These are phyloP conservation scores for Entomortierella beljakovae DNA, from an alignment of 192 early-diverging fungal genomes.

Conservation along the genomic window DNA sequence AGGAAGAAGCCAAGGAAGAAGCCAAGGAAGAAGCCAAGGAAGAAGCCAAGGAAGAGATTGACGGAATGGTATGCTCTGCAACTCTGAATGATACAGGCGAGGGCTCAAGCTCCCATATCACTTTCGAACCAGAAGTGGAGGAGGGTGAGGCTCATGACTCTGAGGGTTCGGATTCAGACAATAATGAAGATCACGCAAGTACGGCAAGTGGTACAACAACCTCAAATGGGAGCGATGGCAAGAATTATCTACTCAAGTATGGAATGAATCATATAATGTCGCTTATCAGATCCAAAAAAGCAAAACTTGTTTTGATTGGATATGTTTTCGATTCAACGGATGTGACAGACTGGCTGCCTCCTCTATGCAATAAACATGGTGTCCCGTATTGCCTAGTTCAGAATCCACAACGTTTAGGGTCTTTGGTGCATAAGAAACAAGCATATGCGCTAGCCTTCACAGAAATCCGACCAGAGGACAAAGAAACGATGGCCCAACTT, in stretches of 20 bases:
- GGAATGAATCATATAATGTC: constrained; percentile 98
- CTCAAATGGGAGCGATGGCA: constrained; percentile 10
- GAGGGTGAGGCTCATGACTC: too few relatives aligned
- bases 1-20: too few relatives aligned
- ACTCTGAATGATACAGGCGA: too few relatives aligned
- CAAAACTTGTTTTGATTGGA: constrained; percentile 94
- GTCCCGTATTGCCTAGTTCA: constrained; percentile 97
- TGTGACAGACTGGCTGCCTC: constrained; percentile 94
- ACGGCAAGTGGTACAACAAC: background rate
- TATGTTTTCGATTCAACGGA: constrained; percentile 97
- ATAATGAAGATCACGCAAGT: background rate
- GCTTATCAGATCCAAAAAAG: constrained; percentile 95
- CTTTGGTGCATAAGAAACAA: constrained; percentile 98
- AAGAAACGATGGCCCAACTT: constrained; percentile 80
- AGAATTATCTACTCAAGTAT: constrained; percentile 92
- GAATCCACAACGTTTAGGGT: constrained; percentile 94
- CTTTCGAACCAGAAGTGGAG: too few relatives aligned
- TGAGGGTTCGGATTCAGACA: too few relatives aligned
- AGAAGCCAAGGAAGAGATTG: too few relatives aligned
- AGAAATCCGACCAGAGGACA: constrained; percentile 91
- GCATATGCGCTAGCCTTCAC: constrained; percentile 93
- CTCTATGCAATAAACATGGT: constrained; percentile 97
- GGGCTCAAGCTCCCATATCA: too few relatives aligned
- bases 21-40: too few relatives aligned
- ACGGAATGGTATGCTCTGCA: too few relatives aligned